These are phyloP conservation scores for Termitomyces sp. DNA, from an alignment of 768 basidiomycete genomes.

Conservation along the genomic window DNA sequence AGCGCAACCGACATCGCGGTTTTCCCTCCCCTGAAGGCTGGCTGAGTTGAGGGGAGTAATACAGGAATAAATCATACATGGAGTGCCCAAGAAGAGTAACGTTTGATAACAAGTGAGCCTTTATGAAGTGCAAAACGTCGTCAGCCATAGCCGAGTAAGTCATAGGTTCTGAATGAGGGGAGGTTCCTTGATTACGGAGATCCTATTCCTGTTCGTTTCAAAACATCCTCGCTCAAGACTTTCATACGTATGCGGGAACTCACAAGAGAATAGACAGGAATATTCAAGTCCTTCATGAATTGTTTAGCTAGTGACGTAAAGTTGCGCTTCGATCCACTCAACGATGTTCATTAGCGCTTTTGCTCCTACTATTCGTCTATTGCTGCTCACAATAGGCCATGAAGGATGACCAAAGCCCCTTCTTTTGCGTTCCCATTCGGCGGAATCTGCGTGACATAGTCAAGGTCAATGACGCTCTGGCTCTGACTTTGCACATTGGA, in stretches of 20 bases:
- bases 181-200: conserved; percentile 79
- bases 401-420: conserved; percentile 50
- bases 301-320: conserved; percentile 75
- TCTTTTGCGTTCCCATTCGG: conserved; percentile 25
- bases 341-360: not conserved
- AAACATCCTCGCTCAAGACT: not conserved
- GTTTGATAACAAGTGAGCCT: conserved; percentile 44
- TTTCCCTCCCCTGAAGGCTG: conserved; percentile 68
- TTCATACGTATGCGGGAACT: not conserved
- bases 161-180: conserved; percentile 70
- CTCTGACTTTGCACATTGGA: not conserved
- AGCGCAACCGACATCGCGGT: conserved; percentile 68
- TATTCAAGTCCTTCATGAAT: conserved; percentile 53
- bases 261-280: conserved; percentile 68
- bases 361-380: not conserved
- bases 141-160: conserved; percentile 71
- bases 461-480: conserved; percentile 15
- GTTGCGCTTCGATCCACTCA: conserved; percentile 81
- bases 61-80: conserved; percentile 50
- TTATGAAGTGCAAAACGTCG: conserved; percentile 71
- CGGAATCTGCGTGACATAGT: conserved; percentile 17
- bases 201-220: conserved; percentile 25
- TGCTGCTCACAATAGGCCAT: conserved; percentile 53
- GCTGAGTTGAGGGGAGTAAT: not conserved
- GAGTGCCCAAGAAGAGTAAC: conserved; percentile 83